Base-by-base conservation (phyloP, 208 protist genomes). In the Acanthamoeba castellanii region DNA sequence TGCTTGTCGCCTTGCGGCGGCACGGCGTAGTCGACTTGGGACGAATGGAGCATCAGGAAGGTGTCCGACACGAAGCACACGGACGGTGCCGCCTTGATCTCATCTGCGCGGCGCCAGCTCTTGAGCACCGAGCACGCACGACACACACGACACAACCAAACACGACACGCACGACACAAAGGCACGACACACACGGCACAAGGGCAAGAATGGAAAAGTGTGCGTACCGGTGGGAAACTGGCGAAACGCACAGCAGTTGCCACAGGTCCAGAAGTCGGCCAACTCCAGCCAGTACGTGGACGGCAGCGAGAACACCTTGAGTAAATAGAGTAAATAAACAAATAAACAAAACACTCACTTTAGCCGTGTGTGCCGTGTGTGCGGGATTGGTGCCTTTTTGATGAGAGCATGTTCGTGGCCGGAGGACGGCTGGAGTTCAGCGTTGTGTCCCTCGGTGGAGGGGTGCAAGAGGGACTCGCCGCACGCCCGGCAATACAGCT, bases 21-120 rank as follows among this genome's bases (percentile, higher is more conserved):
- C 68, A 76, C 25, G 13, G 68, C 25, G 68, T 76, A 32, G 13
- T 87, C 47, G 45, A 87, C 45, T 52, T 87, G 78, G 13, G 78
- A 87, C n/a, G 78, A 87, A n/a, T 87, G 78, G 27, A 87, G 47
- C 78, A 87, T 47, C 13, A 87, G 78, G 47, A 87, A 87, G 11
- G 78, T 59, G 47, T 87, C 78, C 45, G 78, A 87, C 11, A 87
- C 78, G 45, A 87, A 87, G 47, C 78, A 87, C 37, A 87, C 78
- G 16, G 2, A 87, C 27, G 78, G 78, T 13, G 47, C 45, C 1
- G 78, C 78, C 45, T 87, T 87, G 37, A 87, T 87, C 78, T 87
- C 78, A n/a, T 59, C 78, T 87, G 32, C 22, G 22, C 22, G 13
- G 4, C 20, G 57, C 14, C 42, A 3, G 42, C 5, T 3, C 42